Conservation (phyloP, 805 yeast species). For the Kodamaea lidongshanica region DNA sequence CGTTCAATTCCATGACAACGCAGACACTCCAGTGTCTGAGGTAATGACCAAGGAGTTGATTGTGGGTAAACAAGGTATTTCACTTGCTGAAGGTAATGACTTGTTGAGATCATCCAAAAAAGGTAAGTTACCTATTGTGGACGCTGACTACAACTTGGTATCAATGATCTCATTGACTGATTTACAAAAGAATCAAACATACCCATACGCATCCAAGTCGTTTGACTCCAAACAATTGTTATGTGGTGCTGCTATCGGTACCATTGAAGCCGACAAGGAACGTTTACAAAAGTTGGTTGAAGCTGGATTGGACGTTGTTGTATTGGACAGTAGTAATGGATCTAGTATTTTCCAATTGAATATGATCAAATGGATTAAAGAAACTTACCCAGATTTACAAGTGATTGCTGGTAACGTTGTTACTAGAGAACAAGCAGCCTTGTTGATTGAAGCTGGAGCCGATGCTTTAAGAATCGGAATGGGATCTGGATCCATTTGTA, state of each 20-base stretch:
- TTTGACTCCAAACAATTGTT: constrained; percentile 88
- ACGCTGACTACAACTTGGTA: constrained; percentile 65
- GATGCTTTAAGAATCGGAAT: constrained; percentile 98
- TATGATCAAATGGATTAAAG: constrained; percentile 88
- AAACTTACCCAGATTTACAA: constrained; percentile 69
- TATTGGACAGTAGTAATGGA: constrained; percentile 95
- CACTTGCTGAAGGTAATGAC: constrained; percentile 80
- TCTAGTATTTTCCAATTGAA: constrained; percentile 91
- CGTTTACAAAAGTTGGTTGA: constrained; percentile 81
- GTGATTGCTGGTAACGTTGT: constrained; percentile 98
- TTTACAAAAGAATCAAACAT: constrained; percentile 89
- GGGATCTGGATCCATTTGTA: constrained; percentile 99
- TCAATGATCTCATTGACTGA: constrained; percentile 93
- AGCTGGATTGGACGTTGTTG: constrained; percentile 96
- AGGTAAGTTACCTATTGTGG: constrained; percentile 95
- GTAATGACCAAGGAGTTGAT: constrained; percentile 88
- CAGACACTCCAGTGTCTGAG: constrained; percentile 53
- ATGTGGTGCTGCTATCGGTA: constrained; percentile 99
- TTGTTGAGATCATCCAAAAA: constrained; percentile 88
- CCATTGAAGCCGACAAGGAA: constrained; percentile 79
- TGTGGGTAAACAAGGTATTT: constrained; percentile 78
- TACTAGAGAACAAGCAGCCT: constrained; percentile 98
- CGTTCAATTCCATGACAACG: constrained; percentile 86
- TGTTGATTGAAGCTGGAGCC: constrained; percentile 86
- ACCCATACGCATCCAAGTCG: constrained; percentile 93